Evolutionary conservation across 495 filamentous ascomycete genomes (phyloP).

Genomic region (Talaromyces thailandensis): DNA sequence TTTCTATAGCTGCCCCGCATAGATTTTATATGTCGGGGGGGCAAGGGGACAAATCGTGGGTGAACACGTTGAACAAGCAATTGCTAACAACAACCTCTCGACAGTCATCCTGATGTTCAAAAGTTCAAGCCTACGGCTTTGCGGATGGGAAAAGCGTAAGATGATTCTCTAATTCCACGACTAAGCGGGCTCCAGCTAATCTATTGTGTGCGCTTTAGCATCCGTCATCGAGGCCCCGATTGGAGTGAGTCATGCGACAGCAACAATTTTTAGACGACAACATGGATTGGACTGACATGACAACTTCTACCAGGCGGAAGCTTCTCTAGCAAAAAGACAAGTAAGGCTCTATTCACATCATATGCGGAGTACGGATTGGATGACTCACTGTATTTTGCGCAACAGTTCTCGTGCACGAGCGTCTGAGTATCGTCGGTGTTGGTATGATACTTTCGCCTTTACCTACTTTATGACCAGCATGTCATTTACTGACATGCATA

Average conservation of each 20-base stretch:
- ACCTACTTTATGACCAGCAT: slow-evolving; percentile 2
- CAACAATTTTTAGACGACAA: not conserved
- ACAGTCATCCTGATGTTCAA: slow-evolving; percentile 86
- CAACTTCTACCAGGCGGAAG: slow-evolving; percentile 60
- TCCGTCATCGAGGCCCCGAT: slow-evolving; percentile 94
- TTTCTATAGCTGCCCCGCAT: not conserved
- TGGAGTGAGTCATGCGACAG: slow-evolving; percentile 69
- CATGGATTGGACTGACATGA: not conserved
- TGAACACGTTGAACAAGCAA: not conserved
- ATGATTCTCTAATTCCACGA: slow-evolving; percentile 11
- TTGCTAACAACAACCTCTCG: not conserved
- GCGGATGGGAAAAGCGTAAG: slow-evolving; percentile 91
- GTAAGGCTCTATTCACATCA: slow-evolving; percentile 38
- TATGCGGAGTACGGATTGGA: slow-evolving; percentile 8
- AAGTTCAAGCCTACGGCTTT: slow-evolving; percentile 96
- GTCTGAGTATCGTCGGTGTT: slow-evolving; percentile 94
- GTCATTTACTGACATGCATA: slow-evolving; percentile 25
- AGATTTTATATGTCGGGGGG: slow-evolving; percentile 1
- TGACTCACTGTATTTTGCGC: slow-evolving; percentile 17
- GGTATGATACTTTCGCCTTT: slow-evolving; percentile 46
- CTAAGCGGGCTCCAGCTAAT: slow-evolving; percentile 18
- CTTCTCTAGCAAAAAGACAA: slow-evolving; percentile 78
- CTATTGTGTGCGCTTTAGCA: slow-evolving; percentile 43
- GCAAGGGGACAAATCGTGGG: not conserved
- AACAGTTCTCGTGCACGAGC: slow-evolving; percentile 90